phyloP scores from a whole-genome alignment of 352 stramenopile species.

The Globisporangium emineosum region DNA sequence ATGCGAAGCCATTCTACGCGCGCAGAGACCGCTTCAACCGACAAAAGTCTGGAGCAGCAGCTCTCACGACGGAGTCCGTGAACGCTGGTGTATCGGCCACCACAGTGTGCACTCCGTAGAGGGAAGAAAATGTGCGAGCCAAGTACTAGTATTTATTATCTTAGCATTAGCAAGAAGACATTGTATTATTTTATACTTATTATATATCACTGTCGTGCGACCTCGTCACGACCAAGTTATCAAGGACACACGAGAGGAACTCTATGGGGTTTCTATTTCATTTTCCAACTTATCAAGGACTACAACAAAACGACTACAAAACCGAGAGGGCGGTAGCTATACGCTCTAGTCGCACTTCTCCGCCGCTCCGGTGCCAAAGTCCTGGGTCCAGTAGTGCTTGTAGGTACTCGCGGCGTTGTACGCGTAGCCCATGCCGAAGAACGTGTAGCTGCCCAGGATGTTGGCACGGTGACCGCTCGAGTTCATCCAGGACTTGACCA shows the following conservation, averaged over 20 bases:
- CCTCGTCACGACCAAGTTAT: too few species aligned
- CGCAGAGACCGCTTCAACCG: conserved; percentile 15
- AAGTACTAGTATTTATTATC: not conserved
- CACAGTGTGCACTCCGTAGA: conserved; percentile 2
- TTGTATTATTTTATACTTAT: not conserved
- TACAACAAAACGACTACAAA: too few species aligned
- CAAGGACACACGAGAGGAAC: too few species aligned
- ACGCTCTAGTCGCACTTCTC: not conserved
- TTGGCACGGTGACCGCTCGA: conserved; percentile 18
- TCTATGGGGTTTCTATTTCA: too few species aligned
- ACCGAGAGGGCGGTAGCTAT: too few species aligned
- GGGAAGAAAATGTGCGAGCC: not conserved
- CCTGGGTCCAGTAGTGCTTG: conserved; percentile 56
- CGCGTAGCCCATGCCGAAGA: conserved; percentile 41
- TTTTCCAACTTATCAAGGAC: too few species aligned
- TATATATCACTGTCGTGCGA: too few species aligned
- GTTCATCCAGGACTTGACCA: conserved; percentile 20
- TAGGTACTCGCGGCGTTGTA: conserved; percentile 34
- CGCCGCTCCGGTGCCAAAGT: conserved; percentile 37
- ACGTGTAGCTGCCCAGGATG: conserved; percentile 26
- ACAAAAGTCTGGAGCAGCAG: not conserved
- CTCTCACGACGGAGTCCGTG: not conserved
- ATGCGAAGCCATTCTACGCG: conserved; percentile 6
- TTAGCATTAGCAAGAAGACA: too few species aligned
- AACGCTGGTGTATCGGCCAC: not conserved